These are phyloP conservation scores for Saturnispora bothae DNA, from an alignment of 805 yeast genomes.

Conservation along the genomic window DNA sequence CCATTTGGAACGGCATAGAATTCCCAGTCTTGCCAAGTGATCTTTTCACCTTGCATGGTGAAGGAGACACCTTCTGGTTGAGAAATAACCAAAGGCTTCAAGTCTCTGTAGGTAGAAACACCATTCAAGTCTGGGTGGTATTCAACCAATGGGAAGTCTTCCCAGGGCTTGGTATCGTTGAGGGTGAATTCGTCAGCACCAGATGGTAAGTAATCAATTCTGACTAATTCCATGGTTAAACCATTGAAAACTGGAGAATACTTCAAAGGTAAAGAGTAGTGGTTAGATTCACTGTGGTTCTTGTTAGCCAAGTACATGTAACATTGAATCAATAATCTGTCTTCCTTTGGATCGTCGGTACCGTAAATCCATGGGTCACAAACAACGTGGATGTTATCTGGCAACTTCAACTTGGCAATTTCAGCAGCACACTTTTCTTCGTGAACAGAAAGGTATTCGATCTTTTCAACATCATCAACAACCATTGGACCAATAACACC, in stretches of 20 bases:
- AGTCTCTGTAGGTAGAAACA: slow-evolving; percentile 37
- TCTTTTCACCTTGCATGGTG: slow-evolving; percentile 44
- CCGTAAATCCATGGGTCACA: slow-evolving; percentile 86
- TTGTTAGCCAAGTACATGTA: slow-evolving; percentile 64
- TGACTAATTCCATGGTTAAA: slow-evolving; percentile 45
- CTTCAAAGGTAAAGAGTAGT: slow-evolving; percentile 63
- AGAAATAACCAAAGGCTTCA: slow-evolving; percentile 56
- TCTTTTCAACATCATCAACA: slow-evolving; percentile 48
- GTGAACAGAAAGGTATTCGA: slow-evolving; percentile 39
- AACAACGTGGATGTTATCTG: slow-evolving; percentile 41
- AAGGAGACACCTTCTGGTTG: slow-evolving; percentile 82
- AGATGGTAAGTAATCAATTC: slow-evolving; percentile 66
- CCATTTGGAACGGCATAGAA: slow-evolving; percentile 59
- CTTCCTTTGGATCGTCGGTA: slow-evolving; percentile 51
- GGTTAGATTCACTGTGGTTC: slow-evolving; percentile 61
- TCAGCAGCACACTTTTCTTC: slow-evolving; percentile 57
- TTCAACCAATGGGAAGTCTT: slow-evolving; percentile 50
- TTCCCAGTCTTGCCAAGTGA: slow-evolving; percentile 79
- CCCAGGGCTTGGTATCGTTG: slow-evolving; percentile 51
- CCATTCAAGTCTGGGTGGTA: slow-evolving; percentile 65
- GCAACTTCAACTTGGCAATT: slow-evolving; percentile 56
- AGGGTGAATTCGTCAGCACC: slow-evolving; percentile 56
- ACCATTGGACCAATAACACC: slow-evolving; percentile 65
- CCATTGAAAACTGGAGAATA: slow-evolving; percentile 67
- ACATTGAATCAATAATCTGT: slow-evolving; percentile 56